Base-by-base conservation (phyloP, 2,329 filamentous ascomycete species). In the Colletotrichum magnum region DNA sequence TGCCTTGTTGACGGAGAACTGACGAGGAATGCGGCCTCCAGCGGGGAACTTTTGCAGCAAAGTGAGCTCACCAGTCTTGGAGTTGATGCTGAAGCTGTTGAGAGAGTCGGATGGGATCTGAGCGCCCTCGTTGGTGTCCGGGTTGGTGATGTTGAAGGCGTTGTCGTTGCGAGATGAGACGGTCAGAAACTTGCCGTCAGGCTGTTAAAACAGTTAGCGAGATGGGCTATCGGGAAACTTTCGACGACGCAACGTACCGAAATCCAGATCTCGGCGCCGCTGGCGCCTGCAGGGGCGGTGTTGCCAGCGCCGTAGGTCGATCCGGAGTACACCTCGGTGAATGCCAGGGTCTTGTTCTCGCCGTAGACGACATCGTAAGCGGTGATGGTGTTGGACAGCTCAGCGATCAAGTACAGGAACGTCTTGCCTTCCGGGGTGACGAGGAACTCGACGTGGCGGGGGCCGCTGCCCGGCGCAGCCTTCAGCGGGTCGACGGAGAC, bases 161-260 rank as follows among this genome's bases (percentile, higher is more conserved):
- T 81, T 83, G 75, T 92, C 91, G 75, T 87, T 87, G 70, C 93
- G 90, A 71, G 92, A 92, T 2, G 90, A 92, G 50, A 92, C 85
- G 72, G 92, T 83, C 59, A 94, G 77, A 81, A 89, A 93, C 43
- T 85, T 87, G 69, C 85, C 82, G 74, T 90, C 87, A 57, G 88
- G 87, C 88, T 89, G 62, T 21, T 7, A 13, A 9, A 18, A 12
- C 12, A 7, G 41, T 70, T n/a, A 71, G 59, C 32, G 64, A 61
- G 7, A 36, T 16, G 12, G 18, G 7, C 10, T 21, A n/a, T 43
- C 47, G 18, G 9, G 10, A 43, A 13, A 4, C 15, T 50, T 32
- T 16, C 21, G 47, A 36, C 26, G 18, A 47, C n/a, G 32, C n/a
- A 12, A 82, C 87, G 80, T 80, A 90, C 88, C 52, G 89, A 89